phyloP scores from a whole-genome alignment of 1,284 basidiomycete species.

The Cutaneotrichosporon sp. region DNA sequence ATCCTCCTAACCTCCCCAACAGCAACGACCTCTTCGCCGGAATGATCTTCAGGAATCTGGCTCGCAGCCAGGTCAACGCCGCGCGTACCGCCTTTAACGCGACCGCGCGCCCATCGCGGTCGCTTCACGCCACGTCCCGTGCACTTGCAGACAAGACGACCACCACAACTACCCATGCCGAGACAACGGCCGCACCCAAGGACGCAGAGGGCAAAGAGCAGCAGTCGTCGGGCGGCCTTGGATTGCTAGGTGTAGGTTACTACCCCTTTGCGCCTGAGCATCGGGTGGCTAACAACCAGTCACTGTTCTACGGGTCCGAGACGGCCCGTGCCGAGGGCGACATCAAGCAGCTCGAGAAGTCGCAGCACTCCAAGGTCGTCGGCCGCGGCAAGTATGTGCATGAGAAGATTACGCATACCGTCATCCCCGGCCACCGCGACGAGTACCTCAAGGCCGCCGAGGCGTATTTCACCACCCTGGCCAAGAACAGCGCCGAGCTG shows the following conservation, averaged over 20 bases:
- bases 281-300: constrained; percentile 38
- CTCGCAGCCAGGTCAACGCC: neutral
- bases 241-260: constrained; percentile 6
- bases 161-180: neutral
- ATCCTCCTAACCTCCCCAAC: neutral
- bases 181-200: neutral
- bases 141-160: neutral
- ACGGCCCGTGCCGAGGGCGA: constrained; percentile 79
- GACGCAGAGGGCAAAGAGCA: neutral
- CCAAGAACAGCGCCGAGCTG: constrained; percentile 60
- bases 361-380: constrained; percentile 76
- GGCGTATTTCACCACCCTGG: constrained; percentile 71
- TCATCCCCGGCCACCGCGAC: constrained; percentile 69
- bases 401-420: constrained; percentile 79
- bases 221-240: neutral
- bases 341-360: constrained; percentile 50
- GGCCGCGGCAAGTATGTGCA: constrained; percentile 74
- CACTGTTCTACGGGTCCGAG: constrained; percentile 67
- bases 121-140: constrained; percentile 7
- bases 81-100: neutral
- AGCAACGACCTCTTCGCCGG: neutral
- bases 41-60: constrained; percentile 3
- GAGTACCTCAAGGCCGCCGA: constrained; percentile 81
- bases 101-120: neutral
- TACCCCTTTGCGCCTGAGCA: neutral